Base-by-base conservation (phyloP, 1,284 basidiomycete genomes). In the Erythrobasidium hasegawianum region DNA sequence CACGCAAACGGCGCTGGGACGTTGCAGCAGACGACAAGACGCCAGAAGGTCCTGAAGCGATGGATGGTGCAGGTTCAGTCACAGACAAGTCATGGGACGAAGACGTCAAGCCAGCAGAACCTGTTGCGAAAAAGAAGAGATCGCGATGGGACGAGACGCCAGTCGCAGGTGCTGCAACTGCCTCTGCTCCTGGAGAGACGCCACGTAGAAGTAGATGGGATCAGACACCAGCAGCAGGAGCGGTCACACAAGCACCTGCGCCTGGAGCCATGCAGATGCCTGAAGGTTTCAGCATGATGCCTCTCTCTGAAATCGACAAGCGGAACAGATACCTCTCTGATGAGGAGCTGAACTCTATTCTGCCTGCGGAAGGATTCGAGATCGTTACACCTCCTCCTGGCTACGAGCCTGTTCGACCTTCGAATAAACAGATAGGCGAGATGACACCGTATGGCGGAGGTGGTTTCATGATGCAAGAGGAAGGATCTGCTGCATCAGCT, bases 401-500 rank as follows among this genome's bases (percentile, higher is more conserved):
- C 65, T 98, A 98, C 81, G 88, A 88, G 53, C 89, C 90, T 18
- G 81, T 87, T 71, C 83, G 89, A 41, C 88, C 80, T 18, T 76
- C 89, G 41, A 85, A 87, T 67, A 88, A 89, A 77, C 82, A 93
- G 68, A 83, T 86, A 79, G 83, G 87, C 5, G 77, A 79, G 1
- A 77, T 79, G 1, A 84, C 87, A 1, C 84, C 87, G 26, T 81
- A 88, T 18, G 76, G 77, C 55, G 74, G 73, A 38, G 73, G 73
- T 10, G 95, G 95, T 43, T 98, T 98, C 81, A 92, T 95, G 74
- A 96, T 97, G 72, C 91, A 95, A 79, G 93, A 97, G 70, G 87
- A 94, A 68, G 90, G 92, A 2, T 87, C 89, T 4, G 83, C 85
- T 0, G 87, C 91, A 0, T 88, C 89, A 0, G 94, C 92, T 0